Evolutionary conservation across 208 protist genomes (phyloP).

Genomic region (Leishmania gerbilli): DNA sequence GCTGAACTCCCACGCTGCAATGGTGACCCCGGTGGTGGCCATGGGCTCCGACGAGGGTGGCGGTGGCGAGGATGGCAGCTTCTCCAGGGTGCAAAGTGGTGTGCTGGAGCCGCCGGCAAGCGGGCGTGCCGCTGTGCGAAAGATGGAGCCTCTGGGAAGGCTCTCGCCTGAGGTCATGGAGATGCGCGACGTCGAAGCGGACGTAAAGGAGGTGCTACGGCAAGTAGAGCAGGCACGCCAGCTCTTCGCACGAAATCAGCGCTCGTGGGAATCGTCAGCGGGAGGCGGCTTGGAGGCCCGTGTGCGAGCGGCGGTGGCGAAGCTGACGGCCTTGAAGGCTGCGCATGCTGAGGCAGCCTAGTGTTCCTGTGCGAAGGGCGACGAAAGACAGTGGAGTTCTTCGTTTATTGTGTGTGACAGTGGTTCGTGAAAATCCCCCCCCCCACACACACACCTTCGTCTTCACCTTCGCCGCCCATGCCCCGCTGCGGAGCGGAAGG

Average conservation of each 20-base stretch:
- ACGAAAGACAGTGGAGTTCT: background rate
- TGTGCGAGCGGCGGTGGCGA: constrained; percentile 21
- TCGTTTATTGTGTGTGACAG: background rate
- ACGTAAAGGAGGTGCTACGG: constrained; percentile 10
- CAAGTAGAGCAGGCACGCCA: constrained; percentile 26
- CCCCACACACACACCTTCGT: background rate
- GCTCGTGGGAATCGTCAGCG: background rate
- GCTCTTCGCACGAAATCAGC: constrained; percentile 14
- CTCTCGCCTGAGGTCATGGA: no score
- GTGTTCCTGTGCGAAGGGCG: background rate
- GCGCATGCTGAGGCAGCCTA: background rate
- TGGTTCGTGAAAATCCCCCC: background rate
- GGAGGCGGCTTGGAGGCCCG: constrained; percentile 17
- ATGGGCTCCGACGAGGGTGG: background rate
- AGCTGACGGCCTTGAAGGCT: constrained; percentile 12
- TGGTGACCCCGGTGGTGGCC: background rate
- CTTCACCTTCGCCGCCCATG: background rate
- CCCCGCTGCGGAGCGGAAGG: background rate
- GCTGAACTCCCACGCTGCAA: background rate
- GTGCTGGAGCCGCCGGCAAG: background rate
- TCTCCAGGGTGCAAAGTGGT: no score
- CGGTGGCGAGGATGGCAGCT: background rate
- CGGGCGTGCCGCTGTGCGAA: background rate
- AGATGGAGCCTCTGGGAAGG: background rate
- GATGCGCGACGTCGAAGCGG: background rate